These are phyloP conservation scores for Colletotrichum lindemuthianum DNA, from an alignment of 2,329 filamentous ascomycete species.

Conservation along the genomic window DNA sequence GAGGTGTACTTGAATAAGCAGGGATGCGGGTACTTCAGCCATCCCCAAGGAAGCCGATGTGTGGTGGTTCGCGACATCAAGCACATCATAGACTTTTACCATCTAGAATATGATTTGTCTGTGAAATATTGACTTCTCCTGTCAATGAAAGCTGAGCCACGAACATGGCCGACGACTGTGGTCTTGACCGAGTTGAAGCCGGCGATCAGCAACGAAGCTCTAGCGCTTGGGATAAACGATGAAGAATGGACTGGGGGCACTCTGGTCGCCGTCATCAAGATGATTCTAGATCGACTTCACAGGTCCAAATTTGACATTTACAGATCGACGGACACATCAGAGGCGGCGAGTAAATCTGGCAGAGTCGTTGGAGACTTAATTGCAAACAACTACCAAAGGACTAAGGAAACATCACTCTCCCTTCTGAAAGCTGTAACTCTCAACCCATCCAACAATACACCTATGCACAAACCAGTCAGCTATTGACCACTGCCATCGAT, in stretches of 20 bases:
- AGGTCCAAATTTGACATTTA: too few species aligned
- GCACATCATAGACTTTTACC: not conserved
- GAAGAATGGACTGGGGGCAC: too few species aligned
- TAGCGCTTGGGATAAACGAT: too few species aligned
- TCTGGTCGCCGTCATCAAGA: too few species aligned
- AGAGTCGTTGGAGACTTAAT: too few species aligned
- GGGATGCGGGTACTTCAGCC: too few species aligned
- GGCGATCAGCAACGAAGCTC: too few species aligned
- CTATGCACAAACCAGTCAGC: not conserved
- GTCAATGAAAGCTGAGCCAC: not conserved
- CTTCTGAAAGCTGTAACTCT: constrained; percentile 3
- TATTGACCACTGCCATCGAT: not conserved
- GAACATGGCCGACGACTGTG: rapidly evolving
- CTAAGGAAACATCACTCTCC: not conserved
- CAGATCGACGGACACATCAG: too few species aligned
- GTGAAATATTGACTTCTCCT: rapidly evolving
- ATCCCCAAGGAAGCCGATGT: rapidly evolving
- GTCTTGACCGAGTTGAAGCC: not conserved
- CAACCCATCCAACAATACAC: constrained; percentile 15
- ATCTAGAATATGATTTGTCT: too few species aligned
- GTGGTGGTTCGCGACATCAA: not conserved
- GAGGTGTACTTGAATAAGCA: too few species aligned
- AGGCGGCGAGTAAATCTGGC: too few species aligned
- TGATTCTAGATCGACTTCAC: too few species aligned
- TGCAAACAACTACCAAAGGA: not conserved